Percentiles rank a stretch among this genome's conserved stretches.
phyloP scores from a whole-genome alignment of 768 basidiomycete species.

The Macrolepiota dolichaula region DNA sequence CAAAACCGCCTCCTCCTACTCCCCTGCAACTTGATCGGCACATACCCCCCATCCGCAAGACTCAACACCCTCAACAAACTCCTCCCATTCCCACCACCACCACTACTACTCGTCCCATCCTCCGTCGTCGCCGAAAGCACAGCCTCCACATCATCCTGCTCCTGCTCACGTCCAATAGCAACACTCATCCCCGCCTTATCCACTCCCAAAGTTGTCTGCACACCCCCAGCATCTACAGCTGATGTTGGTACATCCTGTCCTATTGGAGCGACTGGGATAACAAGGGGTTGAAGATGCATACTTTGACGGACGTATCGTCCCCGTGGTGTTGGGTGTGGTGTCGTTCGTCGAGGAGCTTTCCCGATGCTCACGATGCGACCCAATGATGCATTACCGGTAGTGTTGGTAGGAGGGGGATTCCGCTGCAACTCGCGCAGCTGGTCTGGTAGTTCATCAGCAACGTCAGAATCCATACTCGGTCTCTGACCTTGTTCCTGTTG shows the following conservation, averaged over 20 bases:
- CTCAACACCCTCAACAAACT: constrained; percentile 27
- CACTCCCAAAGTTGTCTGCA: constrained; percentile 1
- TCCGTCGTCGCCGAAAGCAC: neutral
- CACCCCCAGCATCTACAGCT: neutral
- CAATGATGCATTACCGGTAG: constrained; percentile 5
- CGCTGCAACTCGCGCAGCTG: neutral
- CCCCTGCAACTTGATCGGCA: constrained; percentile 7
- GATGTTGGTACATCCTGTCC: constrained; percentile 6
- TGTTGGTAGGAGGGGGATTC: neutral
- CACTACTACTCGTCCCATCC: constrained; percentile 8
- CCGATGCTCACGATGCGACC: constrained; percentile 39
- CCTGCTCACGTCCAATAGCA: constrained; percentile 21
- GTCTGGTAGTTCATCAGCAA: neutral
- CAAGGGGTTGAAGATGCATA: constrained; percentile 30
- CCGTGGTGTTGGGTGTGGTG: constrained; percentile 29
- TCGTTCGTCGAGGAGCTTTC: constrained; percentile 29
- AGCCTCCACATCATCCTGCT: constrained; percentile 16
- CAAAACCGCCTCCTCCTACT: neutral
- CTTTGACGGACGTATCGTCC: constrained; percentile 24
- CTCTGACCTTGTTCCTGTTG: neutral
- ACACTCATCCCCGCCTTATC: constrained; percentile 20
- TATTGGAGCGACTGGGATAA: constrained; percentile 21
- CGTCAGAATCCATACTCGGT: neutral
- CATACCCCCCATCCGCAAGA: constrained; percentile 21
- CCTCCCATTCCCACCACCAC: no score